Conservation (phyloP, 176 grass and related monocot genomes). For the Coix lacrymajobi region DNA sequence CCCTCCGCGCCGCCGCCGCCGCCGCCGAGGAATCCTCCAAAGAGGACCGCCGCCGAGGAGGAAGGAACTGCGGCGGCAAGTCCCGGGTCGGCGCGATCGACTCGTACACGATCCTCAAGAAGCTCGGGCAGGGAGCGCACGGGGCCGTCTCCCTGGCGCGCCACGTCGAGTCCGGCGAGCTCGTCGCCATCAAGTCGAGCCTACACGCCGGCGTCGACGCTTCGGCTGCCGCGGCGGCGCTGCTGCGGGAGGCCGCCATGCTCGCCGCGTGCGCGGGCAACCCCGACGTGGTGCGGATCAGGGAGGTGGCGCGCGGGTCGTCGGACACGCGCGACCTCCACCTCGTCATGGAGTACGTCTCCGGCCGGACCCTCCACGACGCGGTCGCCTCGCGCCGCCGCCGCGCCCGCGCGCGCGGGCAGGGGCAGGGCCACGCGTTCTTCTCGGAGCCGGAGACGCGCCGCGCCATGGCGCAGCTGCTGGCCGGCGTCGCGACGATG, state of each 20-base stretch:
- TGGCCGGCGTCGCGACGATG: background rate
- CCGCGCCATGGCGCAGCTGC: background rate
- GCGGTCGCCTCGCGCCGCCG: background rate
- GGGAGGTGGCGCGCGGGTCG: background rate
- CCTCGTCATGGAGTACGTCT: background rate
- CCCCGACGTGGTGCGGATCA: background rate
- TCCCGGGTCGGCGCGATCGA: background rate
- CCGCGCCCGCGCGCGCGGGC: accelerated
- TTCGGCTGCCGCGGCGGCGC: background rate
- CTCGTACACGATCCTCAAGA: background rate
- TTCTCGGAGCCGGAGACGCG: background rate
- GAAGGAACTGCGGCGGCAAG: too few relatives aligned
- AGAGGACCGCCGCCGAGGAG: too few relatives aligned
- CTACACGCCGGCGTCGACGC: background rate
- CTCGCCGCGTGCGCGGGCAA: background rate
- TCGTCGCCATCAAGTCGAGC: background rate
- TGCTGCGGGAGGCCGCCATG: background rate
- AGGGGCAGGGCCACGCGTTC: too few relatives aligned
- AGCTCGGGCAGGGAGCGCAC: background rate
- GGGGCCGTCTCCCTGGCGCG: background rate
- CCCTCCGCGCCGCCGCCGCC: too few relatives aligned
- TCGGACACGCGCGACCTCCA: background rate
- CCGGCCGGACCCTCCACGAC: background rate
- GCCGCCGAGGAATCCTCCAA: too few relatives aligned
- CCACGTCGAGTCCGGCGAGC: background rate